Evolutionary conservation across 2,329 filamentous ascomycete species (phyloP).

Genomic region (Blastomyces silverae): DNA sequence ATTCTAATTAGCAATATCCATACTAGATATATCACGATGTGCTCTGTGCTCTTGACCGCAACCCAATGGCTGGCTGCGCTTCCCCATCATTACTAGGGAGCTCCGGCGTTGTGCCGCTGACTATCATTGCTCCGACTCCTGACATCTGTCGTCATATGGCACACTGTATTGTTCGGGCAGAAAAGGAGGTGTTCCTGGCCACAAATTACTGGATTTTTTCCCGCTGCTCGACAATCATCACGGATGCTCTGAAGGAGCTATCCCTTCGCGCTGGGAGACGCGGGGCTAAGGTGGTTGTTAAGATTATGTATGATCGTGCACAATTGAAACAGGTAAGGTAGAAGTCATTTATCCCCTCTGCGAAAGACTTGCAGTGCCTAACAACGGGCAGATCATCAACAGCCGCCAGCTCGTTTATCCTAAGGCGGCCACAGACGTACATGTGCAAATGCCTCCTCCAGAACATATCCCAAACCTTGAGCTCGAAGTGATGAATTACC

Average conservation of each 20-base stretch:
- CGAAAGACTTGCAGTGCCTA: conserved; percentile 11
- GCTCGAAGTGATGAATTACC: conserved; percentile 66
- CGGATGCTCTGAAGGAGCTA: conserved; percentile 61
- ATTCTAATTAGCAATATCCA: neutral
- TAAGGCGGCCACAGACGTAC: conserved; percentile 52
- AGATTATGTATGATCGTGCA: conserved; percentile 69
- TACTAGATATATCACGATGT: conserved; percentile 59
- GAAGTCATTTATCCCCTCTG: neutral
- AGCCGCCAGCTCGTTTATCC: conserved; percentile 56
- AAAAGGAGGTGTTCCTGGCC: conserved; percentile 64
- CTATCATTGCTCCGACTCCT: conserved; percentile 61
- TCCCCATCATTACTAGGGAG: conserved; percentile 56
- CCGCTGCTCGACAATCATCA: conserved; percentile 60
- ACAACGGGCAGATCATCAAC: conserved; percentile 44
- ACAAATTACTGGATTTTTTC: conserved; percentile 72
- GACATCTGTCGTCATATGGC: conserved; percentile 69
- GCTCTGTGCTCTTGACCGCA: conserved; percentile 39
- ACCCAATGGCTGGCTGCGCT: conserved; percentile 44
- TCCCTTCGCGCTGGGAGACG: conserved; percentile 56
- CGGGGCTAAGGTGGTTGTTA: conserved; percentile 56
- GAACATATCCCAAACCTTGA: conserved; percentile 65
- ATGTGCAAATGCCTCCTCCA: conserved; percentile 55
- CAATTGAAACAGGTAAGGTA: conserved; percentile 52
- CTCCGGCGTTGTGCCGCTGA: conserved; percentile 59
- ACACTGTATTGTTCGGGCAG: conserved; percentile 65